Conservation (phyloP, 164 flowering plant species). For the Vitis amurensis region DNA sequence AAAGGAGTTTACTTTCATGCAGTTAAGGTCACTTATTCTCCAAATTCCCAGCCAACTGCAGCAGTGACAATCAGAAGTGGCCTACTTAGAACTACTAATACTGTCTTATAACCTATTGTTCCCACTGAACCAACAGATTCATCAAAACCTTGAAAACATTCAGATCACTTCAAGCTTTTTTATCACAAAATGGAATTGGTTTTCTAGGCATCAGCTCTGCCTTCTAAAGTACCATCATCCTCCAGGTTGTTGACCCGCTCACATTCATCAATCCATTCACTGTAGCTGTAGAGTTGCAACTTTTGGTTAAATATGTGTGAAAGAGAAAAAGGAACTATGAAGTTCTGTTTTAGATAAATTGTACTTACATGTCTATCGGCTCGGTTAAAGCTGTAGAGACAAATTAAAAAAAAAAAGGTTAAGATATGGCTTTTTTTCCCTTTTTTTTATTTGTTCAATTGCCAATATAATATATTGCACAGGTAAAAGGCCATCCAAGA, state of each 20-base stretch:
- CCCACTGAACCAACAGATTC: not conserved
- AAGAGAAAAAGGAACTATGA: not conserved
- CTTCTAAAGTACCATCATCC: slow-evolving; percentile 38
- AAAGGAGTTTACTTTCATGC: too few relatives aligned
- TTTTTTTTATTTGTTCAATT: too few relatives aligned
- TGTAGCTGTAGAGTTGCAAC: slow-evolving; percentile 41
- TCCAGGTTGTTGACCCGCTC: slow-evolving; percentile 61
- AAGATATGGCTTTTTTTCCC: too few relatives aligned
- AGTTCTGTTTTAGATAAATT: not conserved
- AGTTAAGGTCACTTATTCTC: too few relatives aligned
- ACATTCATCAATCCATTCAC: slow-evolving; percentile 77
- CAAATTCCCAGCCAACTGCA: too few relatives aligned
- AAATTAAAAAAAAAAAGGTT: slow-evolving; percentile 1
- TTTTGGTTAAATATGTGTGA: not conserved
- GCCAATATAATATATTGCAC: too few relatives aligned
- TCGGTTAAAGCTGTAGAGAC: slow-evolving; percentile 61
- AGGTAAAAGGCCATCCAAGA: not conserved
- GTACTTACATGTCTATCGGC: slow-evolving; percentile 71
- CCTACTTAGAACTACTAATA: too few relatives aligned
- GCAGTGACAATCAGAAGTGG: too few relatives aligned
- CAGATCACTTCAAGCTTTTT: not conserved
- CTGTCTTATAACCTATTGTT: slow-evolving; percentile 2
- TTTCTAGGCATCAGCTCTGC: not conserved
- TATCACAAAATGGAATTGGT: too few relatives aligned
- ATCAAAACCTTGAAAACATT: not conserved